Base-by-base conservation (phyloP, 2,329 filamentous ascomycete genomes). In the Trichoderma sp. region DNA sequence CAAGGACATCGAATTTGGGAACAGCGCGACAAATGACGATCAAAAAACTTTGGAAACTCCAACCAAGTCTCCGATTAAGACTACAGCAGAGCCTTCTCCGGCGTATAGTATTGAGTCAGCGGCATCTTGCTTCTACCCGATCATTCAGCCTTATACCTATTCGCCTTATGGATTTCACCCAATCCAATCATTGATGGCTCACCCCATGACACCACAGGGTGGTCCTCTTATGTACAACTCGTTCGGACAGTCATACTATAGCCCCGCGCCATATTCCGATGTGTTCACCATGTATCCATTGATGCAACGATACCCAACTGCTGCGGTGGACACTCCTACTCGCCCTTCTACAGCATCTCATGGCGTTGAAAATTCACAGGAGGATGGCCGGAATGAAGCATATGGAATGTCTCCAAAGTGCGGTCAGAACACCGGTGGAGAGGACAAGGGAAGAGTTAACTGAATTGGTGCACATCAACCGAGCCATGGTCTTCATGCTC, bases 171-270 rank as follows among this genome's bases (percentile, higher is more conserved):
- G 72, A 1, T 71, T 71, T 24, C 62, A 68, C 8, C 71, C 75
- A 2, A 71, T 76, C 9, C 71, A 67, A 8, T 33, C 67, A 24
- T 41, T 67, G 24, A 75, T 76, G 75, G 62, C 71, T 11, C 56
- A 65, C 12, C 35, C 53, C 50, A 66, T 75, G 38, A 75, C 71
- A 14, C 67, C 73, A 9, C 69, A 73, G n/a, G 74, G 74, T 11
- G 74, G 38, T 14, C 59, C 74, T 62, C 21, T 79, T 9, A 73
- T 80, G 64, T 81, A 80, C 65, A 64, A 76, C 24, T 75, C 76
- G n/a, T 81, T 72, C 45, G 38, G 56, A 3, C 63, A 67, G 12
- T 3, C 64, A 0, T 75, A 75, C 21, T 75, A 63, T 6, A 21
- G 16, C 27, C 38, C 72, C 9, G 9, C 64, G 1, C 53, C 72